Evolutionary conservation across 1,284 basidiomycete genomes (phyloP).

Genomic region (Polyporus tsugae): DNA sequence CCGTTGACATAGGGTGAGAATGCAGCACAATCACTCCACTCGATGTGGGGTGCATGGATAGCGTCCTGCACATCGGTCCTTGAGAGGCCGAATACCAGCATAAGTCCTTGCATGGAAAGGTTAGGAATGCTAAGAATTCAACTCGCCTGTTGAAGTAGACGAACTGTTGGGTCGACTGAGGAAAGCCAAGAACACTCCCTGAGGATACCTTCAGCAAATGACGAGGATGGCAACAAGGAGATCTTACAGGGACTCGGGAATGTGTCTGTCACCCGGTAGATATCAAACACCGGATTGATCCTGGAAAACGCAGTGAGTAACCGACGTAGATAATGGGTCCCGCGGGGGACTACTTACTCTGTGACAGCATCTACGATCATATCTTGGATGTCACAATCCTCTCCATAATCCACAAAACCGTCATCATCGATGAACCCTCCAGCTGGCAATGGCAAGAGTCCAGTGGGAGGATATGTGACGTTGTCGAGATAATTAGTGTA

Average conservation of each 20-base stretch:
- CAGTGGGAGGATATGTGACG: constrained; percentile 51
- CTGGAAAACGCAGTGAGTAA: constrained; percentile 33
- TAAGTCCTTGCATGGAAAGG: not conserved
- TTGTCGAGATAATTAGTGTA: constrained; percentile 51
- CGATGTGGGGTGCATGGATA: constrained; percentile 67
- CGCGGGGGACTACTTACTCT: constrained; percentile 48
- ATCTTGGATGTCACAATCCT: constrained; percentile 54
- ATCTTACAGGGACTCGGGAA: constrained; percentile 46
- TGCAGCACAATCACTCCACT: constrained; percentile 54
- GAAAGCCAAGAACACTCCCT: constrained; percentile 67
- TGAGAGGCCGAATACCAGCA: not conserved
- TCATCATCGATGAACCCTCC: constrained; percentile 41
- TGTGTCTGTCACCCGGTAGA: constrained; percentile 48
- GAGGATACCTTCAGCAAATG: constrained; percentile 33
- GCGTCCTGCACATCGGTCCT: constrained; percentile 60
- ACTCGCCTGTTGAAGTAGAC: constrained; percentile 52
- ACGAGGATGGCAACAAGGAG: not conserved
- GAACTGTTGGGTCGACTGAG: constrained; percentile 60
- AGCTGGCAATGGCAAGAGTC: constrained; percentile 56
- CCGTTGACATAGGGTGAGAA: not conserved
- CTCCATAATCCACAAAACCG: constrained; percentile 35
- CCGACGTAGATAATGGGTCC: not conserved
- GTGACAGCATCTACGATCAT: constrained; percentile 42
- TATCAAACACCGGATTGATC: constrained; percentile 64
- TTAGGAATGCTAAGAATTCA: constrained; percentile 23